Conservation (phyloP, 352 stramenopile genomes). For the Globisporangium cylindrosporum region DNA sequence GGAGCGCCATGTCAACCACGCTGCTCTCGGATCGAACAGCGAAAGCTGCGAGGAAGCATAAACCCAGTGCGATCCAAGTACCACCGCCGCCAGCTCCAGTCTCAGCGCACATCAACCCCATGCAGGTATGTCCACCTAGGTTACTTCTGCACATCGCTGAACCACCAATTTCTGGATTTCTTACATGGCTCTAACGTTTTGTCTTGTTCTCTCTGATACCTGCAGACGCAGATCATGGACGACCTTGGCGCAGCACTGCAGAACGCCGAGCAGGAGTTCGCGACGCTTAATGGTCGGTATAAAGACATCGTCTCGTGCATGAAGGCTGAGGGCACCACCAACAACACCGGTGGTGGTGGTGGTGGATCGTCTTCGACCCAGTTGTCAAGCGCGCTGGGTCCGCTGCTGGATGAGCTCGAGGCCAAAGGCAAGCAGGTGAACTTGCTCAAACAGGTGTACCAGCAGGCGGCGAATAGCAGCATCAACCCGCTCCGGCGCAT, state of each 20-base stretch:
- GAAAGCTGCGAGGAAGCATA: constrained; percentile 9
- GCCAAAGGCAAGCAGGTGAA: constrained; percentile 67
- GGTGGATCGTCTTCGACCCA: constrained; percentile 19
- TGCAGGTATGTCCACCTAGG: constrained; percentile 36
- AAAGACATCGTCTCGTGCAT: constrained; percentile 44
- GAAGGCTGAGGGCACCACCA: constrained; percentile 21
- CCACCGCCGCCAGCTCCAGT: constrained; percentile 22
- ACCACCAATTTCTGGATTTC: neutral
- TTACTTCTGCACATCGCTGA: neutral
- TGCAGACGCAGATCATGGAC: constrained; percentile 57
- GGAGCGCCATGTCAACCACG: constrained; percentile 2
- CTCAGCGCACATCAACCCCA: constrained; percentile 37
- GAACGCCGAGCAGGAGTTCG: constrained; percentile 45
- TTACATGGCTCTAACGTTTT: neutral
- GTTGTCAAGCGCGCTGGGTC: constrained; percentile 39
- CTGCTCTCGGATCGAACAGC: constrained; percentile 13
- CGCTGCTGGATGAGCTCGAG: constrained; percentile 59
- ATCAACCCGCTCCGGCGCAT: constrained; percentile 54
- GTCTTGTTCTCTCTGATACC: neutral
- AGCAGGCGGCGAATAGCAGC: constrained; percentile 50
- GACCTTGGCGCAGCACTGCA: constrained; percentile 39
- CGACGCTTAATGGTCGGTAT: constrained; percentile 36
- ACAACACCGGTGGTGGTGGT: neutral
- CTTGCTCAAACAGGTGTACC: constrained; percentile 59
- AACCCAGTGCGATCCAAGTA: constrained; percentile 46